Conservation (phyloP, 176 grass and related monocot genomes). For the Luzula sylvatica region DNA sequence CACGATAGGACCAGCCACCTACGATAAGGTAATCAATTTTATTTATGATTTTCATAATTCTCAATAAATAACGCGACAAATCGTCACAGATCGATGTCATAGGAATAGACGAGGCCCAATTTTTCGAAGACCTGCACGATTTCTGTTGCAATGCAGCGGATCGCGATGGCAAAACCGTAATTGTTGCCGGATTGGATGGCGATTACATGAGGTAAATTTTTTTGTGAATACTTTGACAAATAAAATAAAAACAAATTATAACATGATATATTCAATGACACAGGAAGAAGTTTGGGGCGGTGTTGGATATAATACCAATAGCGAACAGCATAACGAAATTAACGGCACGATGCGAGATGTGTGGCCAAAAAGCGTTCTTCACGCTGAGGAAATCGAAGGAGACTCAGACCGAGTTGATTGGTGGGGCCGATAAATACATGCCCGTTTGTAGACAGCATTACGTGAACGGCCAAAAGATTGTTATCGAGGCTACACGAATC, state of each 20-base stretch:
- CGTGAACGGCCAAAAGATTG: conserved; percentile 51
- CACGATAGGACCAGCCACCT: conserved; percentile 55
- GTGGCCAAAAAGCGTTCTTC: conserved; percentile 55
- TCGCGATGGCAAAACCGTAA: conserved; percentile 63
- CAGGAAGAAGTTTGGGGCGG: conserved; percentile 82
- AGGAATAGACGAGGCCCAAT: conserved; percentile 95
- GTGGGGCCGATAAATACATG: conserved; percentile 85
- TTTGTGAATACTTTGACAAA: conserved; percentile 21
- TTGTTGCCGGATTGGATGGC: conserved; percentile 82
- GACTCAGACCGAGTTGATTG: conserved; percentile 75
- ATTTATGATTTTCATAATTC: conserved; percentile 3
- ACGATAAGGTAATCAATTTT: conserved; percentile 89
- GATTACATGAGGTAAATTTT: conserved; percentile 73
- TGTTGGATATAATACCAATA: conserved; percentile 83
- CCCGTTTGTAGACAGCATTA: conserved; percentile 88
- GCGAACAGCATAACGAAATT: conserved; percentile 84
- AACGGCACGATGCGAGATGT: conserved; percentile 70
- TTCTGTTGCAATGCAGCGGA: conserved; percentile 87
- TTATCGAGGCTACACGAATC: conserved; percentile 39
- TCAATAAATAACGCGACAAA: too few species aligned
- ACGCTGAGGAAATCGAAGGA: conserved; percentile 84
- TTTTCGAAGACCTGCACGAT: conserved; percentile 76
- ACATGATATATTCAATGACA: too few species aligned
- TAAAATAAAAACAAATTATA: too few species aligned
- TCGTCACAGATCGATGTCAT: conserved; percentile 73